phyloP scores from a whole-genome alignment of 768 basidiomycete species.

The Cystobasidium tubakii region DNA sequence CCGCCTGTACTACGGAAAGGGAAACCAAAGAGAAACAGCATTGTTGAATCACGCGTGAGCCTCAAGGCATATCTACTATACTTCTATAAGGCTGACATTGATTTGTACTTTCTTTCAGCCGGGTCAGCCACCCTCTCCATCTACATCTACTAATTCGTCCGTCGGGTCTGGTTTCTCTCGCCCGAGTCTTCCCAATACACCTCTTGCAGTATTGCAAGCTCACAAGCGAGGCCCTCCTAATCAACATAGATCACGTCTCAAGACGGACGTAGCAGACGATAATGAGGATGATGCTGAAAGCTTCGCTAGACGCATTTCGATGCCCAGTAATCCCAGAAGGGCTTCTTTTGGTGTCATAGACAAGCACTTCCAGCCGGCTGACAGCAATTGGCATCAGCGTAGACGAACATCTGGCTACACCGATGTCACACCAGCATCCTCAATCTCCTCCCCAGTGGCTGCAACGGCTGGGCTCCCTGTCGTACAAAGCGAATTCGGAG shows the following conservation, averaged over 20 bases:
- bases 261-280: conserved; percentile 17
- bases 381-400: conserved; percentile 12
- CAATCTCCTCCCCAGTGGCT: conserved; percentile 20
- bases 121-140: conserved; percentile 82
- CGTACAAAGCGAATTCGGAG: background rate
- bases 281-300: background rate
- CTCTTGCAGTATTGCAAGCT: conserved; percentile 67
- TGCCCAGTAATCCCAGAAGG: conserved; percentile 42
- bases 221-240: conserved; percentile 61
- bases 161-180: conserved; percentile 24
- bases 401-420: conserved; percentile 23
- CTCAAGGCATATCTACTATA: no score
- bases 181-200: conserved; percentile 33
- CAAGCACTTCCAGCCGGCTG: background rate
- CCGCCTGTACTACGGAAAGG: background rate
- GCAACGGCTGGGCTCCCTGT: background rate
- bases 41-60: background rate
- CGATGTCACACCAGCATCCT: conserved; percentile 29
- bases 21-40: background rate
- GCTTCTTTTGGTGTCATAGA: conserved; percentile 30
- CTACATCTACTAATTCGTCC: conserved; percentile 61
- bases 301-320: conserved; percentile 44
- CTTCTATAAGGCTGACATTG: background rate
- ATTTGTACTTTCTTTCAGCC: conserved; percentile 37
- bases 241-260: conserved; percentile 18